A percentile compares a stretch with the other conserved stretches of the same genome.
phyloP scores from a whole-genome alignment of 208 protist genomes.

The Acanthamoeba culbertsoni region DNA sequence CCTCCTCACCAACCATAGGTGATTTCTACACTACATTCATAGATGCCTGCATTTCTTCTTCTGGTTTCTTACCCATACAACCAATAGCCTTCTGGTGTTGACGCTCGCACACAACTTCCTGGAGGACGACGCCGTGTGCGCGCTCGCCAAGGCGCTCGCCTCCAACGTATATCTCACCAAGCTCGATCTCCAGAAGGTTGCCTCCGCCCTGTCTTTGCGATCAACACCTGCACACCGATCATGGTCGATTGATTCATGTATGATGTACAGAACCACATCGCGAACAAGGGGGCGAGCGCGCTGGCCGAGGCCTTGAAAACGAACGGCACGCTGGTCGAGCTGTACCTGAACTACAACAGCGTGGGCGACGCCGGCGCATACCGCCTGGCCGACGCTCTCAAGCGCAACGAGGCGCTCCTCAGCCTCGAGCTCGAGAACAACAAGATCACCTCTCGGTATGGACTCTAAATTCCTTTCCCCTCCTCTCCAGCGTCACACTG shows the following conservation, averaged over 20 bases:
- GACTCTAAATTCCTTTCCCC: neutral
- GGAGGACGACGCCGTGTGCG: slow-evolving; percentile 37
- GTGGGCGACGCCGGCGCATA: slow-evolving; percentile 23
- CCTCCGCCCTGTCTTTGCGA: neutral
- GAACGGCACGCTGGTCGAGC: neutral
- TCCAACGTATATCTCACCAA: neutral
- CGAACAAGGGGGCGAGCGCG: slow-evolving; percentile 22
- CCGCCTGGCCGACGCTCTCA: neutral
- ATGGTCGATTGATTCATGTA: neutral
- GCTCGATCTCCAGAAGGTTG: slow-evolving; percentile 10
- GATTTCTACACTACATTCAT: neutral
- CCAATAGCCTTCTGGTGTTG: neutral
- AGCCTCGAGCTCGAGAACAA: slow-evolving; percentile 47
- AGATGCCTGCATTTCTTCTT: neutral
- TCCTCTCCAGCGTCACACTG: neutral
- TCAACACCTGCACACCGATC: neutral
- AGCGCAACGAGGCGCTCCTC: neutral
- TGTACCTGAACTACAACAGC: neutral
- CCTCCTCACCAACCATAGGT: slow-evolving; percentile 33
- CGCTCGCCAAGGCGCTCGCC: neutral
- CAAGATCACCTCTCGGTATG: slow-evolving; percentile 18
- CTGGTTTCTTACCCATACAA: neutral
- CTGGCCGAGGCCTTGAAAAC: neutral
- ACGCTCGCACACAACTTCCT: slow-evolving; percentile 41
- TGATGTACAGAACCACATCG: neutral